phyloP scores from a whole-genome alignment of 306 rosid species.

The Quercus alba region DNA sequence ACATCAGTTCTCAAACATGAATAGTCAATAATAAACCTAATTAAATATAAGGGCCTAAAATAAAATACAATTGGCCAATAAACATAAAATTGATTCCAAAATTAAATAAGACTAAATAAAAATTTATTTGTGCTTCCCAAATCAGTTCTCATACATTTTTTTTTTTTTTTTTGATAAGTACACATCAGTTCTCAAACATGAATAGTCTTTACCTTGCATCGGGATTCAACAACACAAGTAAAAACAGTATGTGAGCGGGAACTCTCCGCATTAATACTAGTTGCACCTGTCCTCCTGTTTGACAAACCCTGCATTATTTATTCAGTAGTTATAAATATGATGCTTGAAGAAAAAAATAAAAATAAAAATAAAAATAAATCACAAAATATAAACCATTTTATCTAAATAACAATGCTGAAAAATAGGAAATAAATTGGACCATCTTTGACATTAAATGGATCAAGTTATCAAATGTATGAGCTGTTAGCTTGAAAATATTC shows the following conservation, averaged over 20 bases:
- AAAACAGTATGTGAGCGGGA: slow-evolving; percentile 99
- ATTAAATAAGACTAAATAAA: too few relatives aligned
- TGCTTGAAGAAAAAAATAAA: neutral
- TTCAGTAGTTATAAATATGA: neutral
- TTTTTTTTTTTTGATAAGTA: too few relatives aligned
- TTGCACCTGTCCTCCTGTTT: slow-evolving; percentile 93
- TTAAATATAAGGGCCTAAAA: too few relatives aligned
- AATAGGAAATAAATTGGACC: neutral
- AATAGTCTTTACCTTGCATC: slow-evolving; percentile 66
- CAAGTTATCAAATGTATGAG: neutral
- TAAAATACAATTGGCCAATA: too few relatives aligned
- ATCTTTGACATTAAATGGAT: neutral
- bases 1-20: slow-evolving; percentile 1
- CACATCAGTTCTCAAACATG: slow-evolving; percentile 2
- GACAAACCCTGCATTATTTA: slow-evolving; percentile 74
- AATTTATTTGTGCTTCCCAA: too few relatives aligned
- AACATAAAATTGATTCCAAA: too few relatives aligned
- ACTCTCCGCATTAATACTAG: slow-evolving; percentile 96
- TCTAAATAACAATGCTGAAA: slow-evolving; percentile 5
- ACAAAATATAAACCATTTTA: neutral
- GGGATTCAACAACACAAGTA: slow-evolving; percentile 92
- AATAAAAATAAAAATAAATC: neutral
- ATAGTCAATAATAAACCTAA: neutral
- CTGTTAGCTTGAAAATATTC: neutral
- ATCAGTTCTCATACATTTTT: too few relatives aligned